Evolutionary conservation across 352 stramenopile species (phyloP).

Genomic region (Lagenidium giganteum): DNA sequence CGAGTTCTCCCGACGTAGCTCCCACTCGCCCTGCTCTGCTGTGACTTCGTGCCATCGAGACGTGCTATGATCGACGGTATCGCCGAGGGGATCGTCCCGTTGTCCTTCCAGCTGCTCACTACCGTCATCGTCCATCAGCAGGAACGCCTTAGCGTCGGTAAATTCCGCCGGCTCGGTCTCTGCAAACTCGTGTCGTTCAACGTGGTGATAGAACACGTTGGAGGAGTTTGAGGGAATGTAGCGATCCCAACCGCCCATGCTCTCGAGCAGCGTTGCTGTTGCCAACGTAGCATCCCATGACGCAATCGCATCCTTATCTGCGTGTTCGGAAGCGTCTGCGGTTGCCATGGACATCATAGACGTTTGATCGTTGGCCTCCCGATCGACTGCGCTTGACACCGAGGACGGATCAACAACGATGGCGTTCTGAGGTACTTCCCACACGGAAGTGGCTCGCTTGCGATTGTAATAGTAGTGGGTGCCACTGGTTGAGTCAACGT

Average conservation of each 20-base stretch:
- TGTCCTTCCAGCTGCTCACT: too few species aligned
- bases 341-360: too few species aligned
- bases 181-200: conserved; percentile 4
- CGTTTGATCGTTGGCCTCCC: too few species aligned
- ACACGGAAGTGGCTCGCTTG: conserved; percentile 29
- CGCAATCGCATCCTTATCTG: background rate
- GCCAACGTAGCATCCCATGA: background rate
- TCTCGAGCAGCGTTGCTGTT: conserved; percentile 13
- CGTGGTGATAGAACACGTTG: conserved; percentile 15
- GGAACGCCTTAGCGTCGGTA: conserved; percentile 1
- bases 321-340: too few species aligned
- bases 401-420: background rate
- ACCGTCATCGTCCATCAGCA: background rate
- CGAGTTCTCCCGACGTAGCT: conserved; percentile 18
- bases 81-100: too few species aligned
- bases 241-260: conserved; percentile 12
- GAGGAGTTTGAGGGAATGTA: conserved; percentile 3
- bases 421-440: conserved; percentile 20
- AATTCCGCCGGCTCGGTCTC: conserved; percentile 8
- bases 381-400: too few species aligned
- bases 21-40: conserved; percentile 8
- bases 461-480: conserved; percentile 59
- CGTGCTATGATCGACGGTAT: background rate
- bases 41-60: background rate
- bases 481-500: conserved; percentile 34